These are phyloP conservation scores for Vigna unguiculata DNA, from an alignment of 306 rosid genomes.

Conservation along the genomic window DNA sequence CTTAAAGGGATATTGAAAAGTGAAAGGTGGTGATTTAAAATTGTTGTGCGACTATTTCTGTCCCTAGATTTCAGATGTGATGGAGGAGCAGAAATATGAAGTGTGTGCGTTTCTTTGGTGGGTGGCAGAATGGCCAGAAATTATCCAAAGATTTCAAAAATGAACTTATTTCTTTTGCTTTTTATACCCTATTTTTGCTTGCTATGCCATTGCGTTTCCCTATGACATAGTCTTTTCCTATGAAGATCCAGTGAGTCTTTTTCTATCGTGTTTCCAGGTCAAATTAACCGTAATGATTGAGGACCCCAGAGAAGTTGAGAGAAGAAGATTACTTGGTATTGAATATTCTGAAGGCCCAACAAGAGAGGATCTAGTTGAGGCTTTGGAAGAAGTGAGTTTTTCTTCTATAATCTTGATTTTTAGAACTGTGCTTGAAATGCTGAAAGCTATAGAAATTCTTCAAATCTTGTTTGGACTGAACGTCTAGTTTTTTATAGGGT, in stretches of 20 bases:
- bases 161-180: slow-evolving; percentile 3
- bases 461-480: slow-evolving; percentile 27
- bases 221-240: slow-evolving; percentile 6
- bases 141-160: slow-evolving; percentile 14
- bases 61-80: neutral
- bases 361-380: slow-evolving; percentile 79
- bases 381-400: slow-evolving; percentile 79
- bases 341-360: slow-evolving; percentile 84
- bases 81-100: slow-evolving; percentile 5
- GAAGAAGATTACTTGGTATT: slow-evolving; percentile 87
- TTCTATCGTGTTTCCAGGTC: slow-evolving; percentile 57
- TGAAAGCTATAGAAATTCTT: slow-evolving; percentile 15
- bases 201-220: slow-evolving; percentile 3
- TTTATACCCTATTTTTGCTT: neutral
- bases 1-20: neutral
- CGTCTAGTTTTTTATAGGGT: slow-evolving; percentile 4
- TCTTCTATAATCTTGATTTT: neutral
- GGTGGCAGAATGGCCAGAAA: neutral
- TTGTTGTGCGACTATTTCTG: neutral
- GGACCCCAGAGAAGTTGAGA: slow-evolving; percentile 93
- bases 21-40: slow-evolving; percentile 12
- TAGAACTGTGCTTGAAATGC: slow-evolving; percentile 18
- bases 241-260: slow-evolving; percentile 19
- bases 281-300: slow-evolving; percentile 90
- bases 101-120: neutral